A percentile compares a stretch with the other conserved stretches of the same genome.
phyloP scores from a whole-genome alignment of 1,284 basidiomycete genomes.

The Moniliella sp. region DNA sequence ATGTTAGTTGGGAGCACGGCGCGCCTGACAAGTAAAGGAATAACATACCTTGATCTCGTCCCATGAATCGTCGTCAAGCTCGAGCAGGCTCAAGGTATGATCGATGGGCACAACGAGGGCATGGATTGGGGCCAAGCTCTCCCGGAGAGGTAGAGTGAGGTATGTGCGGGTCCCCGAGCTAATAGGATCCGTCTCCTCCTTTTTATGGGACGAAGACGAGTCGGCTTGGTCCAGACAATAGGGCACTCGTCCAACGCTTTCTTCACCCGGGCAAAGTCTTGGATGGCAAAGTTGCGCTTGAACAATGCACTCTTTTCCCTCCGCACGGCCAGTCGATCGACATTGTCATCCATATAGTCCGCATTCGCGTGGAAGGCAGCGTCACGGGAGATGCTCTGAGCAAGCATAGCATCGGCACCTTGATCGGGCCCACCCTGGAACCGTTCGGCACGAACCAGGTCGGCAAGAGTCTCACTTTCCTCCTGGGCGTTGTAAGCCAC shows the following conservation, averaged over 20 bases:
- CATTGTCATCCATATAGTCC: slow-evolving; percentile 91
- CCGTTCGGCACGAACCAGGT: slow-evolving; percentile 74
- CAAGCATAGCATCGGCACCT: slow-evolving; percentile 70
- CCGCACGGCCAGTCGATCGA: slow-evolving; percentile 66
- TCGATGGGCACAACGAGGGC: slow-evolving; percentile 75
- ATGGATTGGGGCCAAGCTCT: slow-evolving; percentile 69
- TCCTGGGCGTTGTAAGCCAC: slow-evolving; percentile 43
- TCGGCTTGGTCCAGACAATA: slow-evolving; percentile 34
- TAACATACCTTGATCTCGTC: slow-evolving; percentile 29
- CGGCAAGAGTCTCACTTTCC: slow-evolving; percentile 60
- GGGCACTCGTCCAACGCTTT: slow-evolving; percentile 61
- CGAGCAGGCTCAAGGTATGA: slow-evolving; percentile 69
- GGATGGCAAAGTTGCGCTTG: slow-evolving; percentile 87
- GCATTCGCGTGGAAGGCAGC: slow-evolving; percentile 49
- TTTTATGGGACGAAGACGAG: slow-evolving; percentile 52
- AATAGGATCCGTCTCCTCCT: slow-evolving; percentile 62
- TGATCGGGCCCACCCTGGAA: slow-evolving; percentile 71
- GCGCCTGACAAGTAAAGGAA: too few species aligned
- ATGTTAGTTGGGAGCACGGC: too few species aligned
- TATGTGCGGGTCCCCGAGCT: slow-evolving; percentile 75
- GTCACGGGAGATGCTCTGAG: slow-evolving; percentile 64
- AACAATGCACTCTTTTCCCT: slow-evolving; percentile 87
- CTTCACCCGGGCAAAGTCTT: slow-evolving; percentile 85
- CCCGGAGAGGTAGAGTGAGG: slow-evolving; percentile 60
- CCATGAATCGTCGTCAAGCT: slow-evolving; percentile 94